These are phyloP conservation scores for Cercospora sp. DNA, from an alignment of 2,329 filamentous ascomycete species.

Conservation along the genomic window DNA sequence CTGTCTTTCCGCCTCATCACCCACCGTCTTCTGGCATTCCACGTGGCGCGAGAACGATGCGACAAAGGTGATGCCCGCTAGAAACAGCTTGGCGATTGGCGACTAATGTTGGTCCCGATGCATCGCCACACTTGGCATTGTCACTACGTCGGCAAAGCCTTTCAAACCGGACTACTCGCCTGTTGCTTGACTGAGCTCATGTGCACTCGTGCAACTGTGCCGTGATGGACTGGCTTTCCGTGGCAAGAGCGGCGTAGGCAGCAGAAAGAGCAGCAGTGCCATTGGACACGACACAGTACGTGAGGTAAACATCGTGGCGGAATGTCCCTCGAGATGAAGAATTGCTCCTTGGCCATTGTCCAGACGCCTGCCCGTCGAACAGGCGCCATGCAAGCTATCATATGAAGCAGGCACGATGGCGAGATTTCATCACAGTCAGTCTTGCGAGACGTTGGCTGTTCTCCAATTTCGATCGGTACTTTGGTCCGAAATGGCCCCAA, in stretches of 20 bases:
- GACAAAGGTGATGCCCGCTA: background rate
- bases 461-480: background rate
- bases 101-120: background rate
- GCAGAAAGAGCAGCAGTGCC: background rate
- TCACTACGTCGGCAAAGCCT: background rate
- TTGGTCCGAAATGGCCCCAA: background rate
- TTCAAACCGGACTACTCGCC: background rate
- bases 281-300: background rate
- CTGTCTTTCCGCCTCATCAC: background rate
- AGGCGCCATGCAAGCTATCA: background rate
- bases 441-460: background rate
- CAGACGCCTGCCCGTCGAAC: background rate
- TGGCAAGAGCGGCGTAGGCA: background rate
- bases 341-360: background rate
- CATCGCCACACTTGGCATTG: conserved; percentile 4
- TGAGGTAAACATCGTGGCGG: background rate
- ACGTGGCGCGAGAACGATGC: background rate
- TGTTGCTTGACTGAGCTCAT: background rate
- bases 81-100: conserved; percentile 4
- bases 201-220: background rate
- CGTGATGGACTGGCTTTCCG: background rate
- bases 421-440: background rate
- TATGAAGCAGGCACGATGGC: background rate
- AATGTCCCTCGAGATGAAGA: background rate
- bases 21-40: background rate